Evolutionary conservation across 2,329 filamentous ascomycete species (phyloP).

Genomic region (Samsoniella hepiali): DNA sequence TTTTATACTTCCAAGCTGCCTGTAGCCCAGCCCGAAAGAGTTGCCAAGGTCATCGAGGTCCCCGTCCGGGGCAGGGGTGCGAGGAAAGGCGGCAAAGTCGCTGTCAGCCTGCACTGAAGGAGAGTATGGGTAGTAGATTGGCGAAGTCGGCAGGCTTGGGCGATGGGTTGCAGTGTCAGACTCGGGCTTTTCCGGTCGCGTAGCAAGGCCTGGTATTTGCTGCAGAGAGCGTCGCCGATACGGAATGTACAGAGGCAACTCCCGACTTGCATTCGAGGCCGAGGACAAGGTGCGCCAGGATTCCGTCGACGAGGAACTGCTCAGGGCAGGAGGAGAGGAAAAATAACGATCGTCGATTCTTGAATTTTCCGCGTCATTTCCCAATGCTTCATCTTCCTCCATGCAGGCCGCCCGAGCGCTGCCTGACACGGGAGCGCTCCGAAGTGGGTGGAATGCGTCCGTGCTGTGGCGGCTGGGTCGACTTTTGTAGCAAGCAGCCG

Average conservation of each 20-base stretch:
- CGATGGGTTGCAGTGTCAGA: background rate
- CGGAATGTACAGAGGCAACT: conserved; percentile 8
- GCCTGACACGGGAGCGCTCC: conserved; percentile 13
- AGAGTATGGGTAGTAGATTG: background rate
- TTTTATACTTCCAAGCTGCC: conserved; percentile 59
- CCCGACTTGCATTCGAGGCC: background rate
- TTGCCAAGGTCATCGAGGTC: conserved; percentile 30
- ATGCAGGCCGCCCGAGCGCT: conserved; percentile 13
- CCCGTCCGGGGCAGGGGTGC: background rate
- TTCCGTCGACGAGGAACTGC: conserved; percentile 11
- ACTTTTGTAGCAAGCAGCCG: background rate
- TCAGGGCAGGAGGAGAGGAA: background rate
- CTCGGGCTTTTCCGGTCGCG: background rate
- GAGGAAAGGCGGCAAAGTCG: background rate
- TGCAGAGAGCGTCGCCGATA: conserved; percentile 10
- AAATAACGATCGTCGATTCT: background rate
- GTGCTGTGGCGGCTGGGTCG: conserved; percentile 15
- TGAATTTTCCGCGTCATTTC: conserved; percentile 5
- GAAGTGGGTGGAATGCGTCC: conserved; percentile 10
- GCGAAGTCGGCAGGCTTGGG: background rate
- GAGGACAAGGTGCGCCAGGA: conserved; percentile 10
- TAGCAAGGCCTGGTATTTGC: conserved; percentile 13
- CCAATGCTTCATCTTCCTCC: background rate
- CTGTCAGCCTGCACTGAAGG: background rate
- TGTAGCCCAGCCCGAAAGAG: conserved; percentile 55